Conservation (phyloP, 2,329 filamentous ascomycete species). For the Zasmidium angulare region DNA sequence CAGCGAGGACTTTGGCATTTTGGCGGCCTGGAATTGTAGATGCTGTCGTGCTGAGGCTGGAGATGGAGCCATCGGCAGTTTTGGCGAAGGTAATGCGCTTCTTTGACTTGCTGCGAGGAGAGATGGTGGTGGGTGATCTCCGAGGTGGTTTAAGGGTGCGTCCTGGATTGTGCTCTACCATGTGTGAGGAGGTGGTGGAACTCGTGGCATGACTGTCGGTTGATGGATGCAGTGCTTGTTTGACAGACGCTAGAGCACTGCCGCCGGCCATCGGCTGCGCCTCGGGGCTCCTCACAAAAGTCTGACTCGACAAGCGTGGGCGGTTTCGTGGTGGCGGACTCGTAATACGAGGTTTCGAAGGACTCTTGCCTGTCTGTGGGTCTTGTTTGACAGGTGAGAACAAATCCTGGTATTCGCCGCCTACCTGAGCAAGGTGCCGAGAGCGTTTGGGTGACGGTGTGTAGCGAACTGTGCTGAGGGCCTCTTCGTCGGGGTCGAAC, state of each 20-base stretch:
- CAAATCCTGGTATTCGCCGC: constrained; percentile 33
- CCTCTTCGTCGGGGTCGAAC: constrained; percentile 29
- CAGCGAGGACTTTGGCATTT: constrained; percentile 28
- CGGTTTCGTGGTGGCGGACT: constrained; percentile 26
- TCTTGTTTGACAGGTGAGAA: constrained; percentile 37
- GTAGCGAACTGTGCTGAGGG: constrained; percentile 30
- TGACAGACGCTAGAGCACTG: background rate
- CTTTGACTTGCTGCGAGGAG: constrained; percentile 10
- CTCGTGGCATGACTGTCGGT: constrained; percentile 12
- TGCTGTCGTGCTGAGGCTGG: constrained; percentile 4
- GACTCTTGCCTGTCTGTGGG: constrained; percentile 5
- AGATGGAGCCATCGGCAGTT: constrained; percentile 11
- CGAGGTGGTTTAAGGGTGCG: constrained; percentile 5
- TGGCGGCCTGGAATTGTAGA: constrained; percentile 6
- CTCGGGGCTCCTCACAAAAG: constrained; percentile 27
- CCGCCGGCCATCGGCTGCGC: background rate
- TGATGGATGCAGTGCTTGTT: background rate
- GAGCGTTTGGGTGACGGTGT: constrained; percentile 16
- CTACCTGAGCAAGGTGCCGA: background rate
- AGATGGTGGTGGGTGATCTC: constrained; percentile 6
- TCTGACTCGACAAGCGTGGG: constrained; percentile 36
- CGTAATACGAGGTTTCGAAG: constrained; percentile 8
- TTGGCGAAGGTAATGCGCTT: constrained; percentile 19
- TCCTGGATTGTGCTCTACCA: background rate
- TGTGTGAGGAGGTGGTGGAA: constrained; percentile 3